Evolutionary conservation across 768 basidiomycete genomes (phyloP).

Genomic region (Mycena chlorophos): DNA sequence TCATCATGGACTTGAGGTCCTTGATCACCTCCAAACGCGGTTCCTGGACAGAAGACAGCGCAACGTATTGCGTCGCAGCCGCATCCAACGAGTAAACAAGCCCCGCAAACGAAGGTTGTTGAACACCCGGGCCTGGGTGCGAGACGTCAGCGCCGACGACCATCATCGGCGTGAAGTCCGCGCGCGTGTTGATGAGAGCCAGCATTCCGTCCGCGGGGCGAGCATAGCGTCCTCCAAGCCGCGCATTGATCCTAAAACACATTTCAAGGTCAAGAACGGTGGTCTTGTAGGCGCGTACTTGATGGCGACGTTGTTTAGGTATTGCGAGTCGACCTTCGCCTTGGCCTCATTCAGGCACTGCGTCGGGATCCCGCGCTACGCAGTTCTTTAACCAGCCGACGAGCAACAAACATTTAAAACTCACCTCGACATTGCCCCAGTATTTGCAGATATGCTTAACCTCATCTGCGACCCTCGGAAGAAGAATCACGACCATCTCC

Average conservation of each 20-base stretch:
- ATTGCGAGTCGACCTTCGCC: conserved; percentile 43
- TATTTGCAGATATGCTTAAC: conserved; percentile 50
- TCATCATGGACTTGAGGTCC: conserved; percentile 42
- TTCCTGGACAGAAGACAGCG: conserved; percentile 42
- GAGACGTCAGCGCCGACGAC: conserved; percentile 58
- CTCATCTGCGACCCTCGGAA: conserved; percentile 50
- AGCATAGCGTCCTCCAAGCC: conserved; percentile 54
- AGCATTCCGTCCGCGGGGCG: conserved; percentile 32
- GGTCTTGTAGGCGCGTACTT: conserved; percentile 38
- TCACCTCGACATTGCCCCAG: conserved; percentile 51
- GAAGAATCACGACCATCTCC: conserved; percentile 41
- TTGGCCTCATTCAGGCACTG: conserved; percentile 46
- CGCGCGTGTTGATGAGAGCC: conserved; percentile 18
- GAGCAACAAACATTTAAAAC: conserved; percentile 1
- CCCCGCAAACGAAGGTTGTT: conserved; percentile 55
- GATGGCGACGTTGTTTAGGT: conserved; percentile 56
- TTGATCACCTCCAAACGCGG: conserved; percentile 51
- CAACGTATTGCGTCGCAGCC: conserved; percentile 46
- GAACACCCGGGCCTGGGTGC: conserved; percentile 59
- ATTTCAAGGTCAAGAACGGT: background rate
- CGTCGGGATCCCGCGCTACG: conserved; percentile 4
- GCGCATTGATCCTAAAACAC: conserved; percentile 48
- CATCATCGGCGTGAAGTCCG: conserved; percentile 32
- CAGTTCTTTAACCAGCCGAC: background rate
- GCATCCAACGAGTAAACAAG: conserved; percentile 58